Base-by-base conservation (phyloP, 768 basidiomycete genomes). In the Crepidotus variabilis region DNA sequence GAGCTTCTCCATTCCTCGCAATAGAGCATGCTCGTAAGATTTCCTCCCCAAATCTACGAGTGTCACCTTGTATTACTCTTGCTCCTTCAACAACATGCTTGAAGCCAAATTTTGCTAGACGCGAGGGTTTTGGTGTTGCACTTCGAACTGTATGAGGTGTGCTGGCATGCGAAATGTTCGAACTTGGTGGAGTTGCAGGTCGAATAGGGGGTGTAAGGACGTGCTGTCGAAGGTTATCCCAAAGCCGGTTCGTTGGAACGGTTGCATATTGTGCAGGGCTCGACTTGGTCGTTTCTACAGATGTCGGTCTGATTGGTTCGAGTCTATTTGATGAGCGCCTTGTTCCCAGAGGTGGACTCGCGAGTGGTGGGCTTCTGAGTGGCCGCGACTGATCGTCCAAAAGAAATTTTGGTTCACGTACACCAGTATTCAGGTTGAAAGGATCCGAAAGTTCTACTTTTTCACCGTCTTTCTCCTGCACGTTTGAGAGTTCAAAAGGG, bases 11-110 rank as follows among this genome's bases (percentile, higher is more conserved):
- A 52, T 77, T 78, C n/a, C 82, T 76, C 32, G 78, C 76, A 13
- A 74, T 68, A 71, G 77, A 78, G 62, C 83, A 87, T 2, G 84
- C 78, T 55, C 72, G 78, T 58, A 78, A 71, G 2, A 90, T 71
- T 34, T 87, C 86, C 52, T 79, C 77, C 3, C 78, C 73, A 50
- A 88, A 78, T 60, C 73, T 77, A 13, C 74, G 75, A 14, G 70
- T 68, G 49, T 84, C 80, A 45, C 84, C 81, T 0, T 73, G 69
- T 39, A 75, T 72, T 53, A 82, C 84, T 23, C 78, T 78, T 2
- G 74, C 86, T 55, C 83, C 78, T 33, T 89, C 87, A 0, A 88
- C 86, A 11, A 87, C 81, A 21, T 88, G 84, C 48, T 77, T 76
- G 60, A 87, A 83, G 1, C 81, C 84, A 11, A 85, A 67, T 47